A percentile compares a stretch with the other conserved stretches of the same genome.
These are phyloP conservation scores for Pneumocystis carinii DNA, from an alignment of 1,139 yeast genomes.

Conservation along the genomic window DNA sequence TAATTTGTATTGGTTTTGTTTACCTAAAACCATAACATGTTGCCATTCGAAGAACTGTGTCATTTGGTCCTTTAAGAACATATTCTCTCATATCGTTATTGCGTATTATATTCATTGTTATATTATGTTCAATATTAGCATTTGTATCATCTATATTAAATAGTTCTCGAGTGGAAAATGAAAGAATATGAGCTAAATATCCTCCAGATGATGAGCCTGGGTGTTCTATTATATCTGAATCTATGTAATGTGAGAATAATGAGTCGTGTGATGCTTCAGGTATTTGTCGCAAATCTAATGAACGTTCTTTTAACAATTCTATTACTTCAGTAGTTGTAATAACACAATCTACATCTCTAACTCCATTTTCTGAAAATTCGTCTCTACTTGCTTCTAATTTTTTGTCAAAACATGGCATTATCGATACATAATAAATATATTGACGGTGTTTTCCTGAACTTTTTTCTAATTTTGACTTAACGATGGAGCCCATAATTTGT, in stretches of 20 bases:
- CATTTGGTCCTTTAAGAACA: constrained; percentile 32
- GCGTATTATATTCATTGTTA: constrained; percentile 36
- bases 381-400: constrained; percentile 87
- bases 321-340: constrained; percentile 79
- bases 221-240: constrained; percentile 27
- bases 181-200: constrained; percentile 31
- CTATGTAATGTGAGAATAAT: constrained; percentile 11
- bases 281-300: constrained; percentile 23
- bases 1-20: constrained; percentile 26
- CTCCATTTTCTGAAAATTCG: constrained; percentile 33
- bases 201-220: constrained; percentile 78
- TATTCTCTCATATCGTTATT: constrained; percentile 66
- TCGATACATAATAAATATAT: constrained; percentile 57
- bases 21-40: constrained; percentile 12
- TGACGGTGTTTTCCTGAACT: constrained; percentile 25
- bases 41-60: constrained; percentile 17
- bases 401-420: constrained; percentile 97
- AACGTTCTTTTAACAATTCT: constrained; percentile 46
- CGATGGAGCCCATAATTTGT: constrained; percentile 70
- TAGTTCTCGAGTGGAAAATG: constrained; percentile 12
- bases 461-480: constrained; percentile 42
- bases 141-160: constrained; percentile 5
- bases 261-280: constrained; percentile 3
- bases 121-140: constrained; percentile 14
- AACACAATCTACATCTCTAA: constrained; percentile 77